Base-by-base conservation (phyloP, 441 rosid genomes). In the Metrosideros polymorpha region DNA sequence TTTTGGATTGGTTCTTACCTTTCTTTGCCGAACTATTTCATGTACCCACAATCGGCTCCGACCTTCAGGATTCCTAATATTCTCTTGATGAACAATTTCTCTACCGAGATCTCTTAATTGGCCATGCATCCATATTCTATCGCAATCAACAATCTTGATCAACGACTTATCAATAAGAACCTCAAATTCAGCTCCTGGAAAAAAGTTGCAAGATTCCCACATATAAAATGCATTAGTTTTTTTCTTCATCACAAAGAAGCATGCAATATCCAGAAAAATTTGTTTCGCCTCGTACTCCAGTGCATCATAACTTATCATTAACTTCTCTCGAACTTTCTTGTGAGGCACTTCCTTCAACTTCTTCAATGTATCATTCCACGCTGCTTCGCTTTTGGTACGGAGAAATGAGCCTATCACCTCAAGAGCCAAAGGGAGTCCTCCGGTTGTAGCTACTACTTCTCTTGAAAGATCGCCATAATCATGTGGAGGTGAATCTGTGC, bases 401-500 rank as follows among this genome's bases (percentile, higher is more conserved):
- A 57, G 63, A 13, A 0, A n/a, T 27, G 63, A 57, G 32, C 63
- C 63, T n/a, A 57, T 57, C 63, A 57, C 32, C 63, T 6, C 4
- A 0, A 57, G 9, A 57, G 63, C 9, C 63, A 57, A 13, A n/a
- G 63, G 63, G 32, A 57, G 18, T 57, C 63, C 63, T n/a, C 2
- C 32, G 9, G 0, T n/a, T n/a, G 2, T 3, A n/a, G 32, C 63
- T n/a, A 57, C 63, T 27, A 57, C 32, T 57, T 57, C 0, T 57
- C 63, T 57, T 3, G 32, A 57, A 6, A 57, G 63, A 57, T 57
- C 4, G 0, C n/a, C 63, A 57, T 0, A 57, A 57, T n/a, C 63
- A n/a, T 0, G 32, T 0, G 0, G 32, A 6, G 32, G 63, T 6
- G 9, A n/a, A 57, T 57, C 18, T n/a, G 2, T n/a, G 32, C 63